These are phyloP conservation scores for Phlyctochytrium bullatum DNA, from an alignment of 192 early-diverging fungal genomes.

Conservation along the genomic window DNA sequence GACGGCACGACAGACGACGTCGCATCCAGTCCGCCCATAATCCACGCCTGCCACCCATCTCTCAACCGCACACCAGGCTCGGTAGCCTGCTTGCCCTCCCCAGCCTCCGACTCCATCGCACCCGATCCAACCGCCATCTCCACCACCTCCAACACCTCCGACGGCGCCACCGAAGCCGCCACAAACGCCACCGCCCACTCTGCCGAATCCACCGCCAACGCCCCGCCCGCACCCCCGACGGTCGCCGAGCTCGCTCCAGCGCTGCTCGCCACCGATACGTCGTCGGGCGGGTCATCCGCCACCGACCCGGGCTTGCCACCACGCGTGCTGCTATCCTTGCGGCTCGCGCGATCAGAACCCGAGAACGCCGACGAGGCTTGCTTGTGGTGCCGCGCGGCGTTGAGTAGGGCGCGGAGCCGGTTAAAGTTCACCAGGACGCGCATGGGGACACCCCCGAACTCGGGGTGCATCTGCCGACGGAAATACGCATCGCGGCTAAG, in stretches of 20 bases:
- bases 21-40: too few species aligned
- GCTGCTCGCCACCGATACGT: too few species aligned
- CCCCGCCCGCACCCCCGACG: not conserved
- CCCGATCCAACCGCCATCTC: not conserved
- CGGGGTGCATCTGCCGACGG: conserved; percentile 83
- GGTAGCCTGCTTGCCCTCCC: too few species aligned
- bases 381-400: too few species aligned
- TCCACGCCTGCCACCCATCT: conserved; percentile 83
- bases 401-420: conserved; percentile 58
- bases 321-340: too few species aligned
- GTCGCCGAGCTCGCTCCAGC: not conserved
- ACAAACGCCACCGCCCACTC: conserved; percentile 30
- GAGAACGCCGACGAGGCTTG: too few species aligned
- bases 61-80: conserved; percentile 25
- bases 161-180: conserved; percentile 26
- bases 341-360: too few species aligned
- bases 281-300: too few species aligned
- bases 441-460: conserved; percentile 76
- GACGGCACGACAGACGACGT: too few species aligned
- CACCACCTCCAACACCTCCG: conserved; percentile 52
- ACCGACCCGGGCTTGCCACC: too few species aligned
- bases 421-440: conserved; percentile 82
- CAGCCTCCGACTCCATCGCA: too few species aligned
- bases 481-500: conserved; percentile 95
- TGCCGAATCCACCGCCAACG: conserved; percentile 3